Evolutionary conservation across 2,329 filamentous ascomycete genomes (phyloP).

Genomic region (Ambrosiella cleistominuta): DNA sequence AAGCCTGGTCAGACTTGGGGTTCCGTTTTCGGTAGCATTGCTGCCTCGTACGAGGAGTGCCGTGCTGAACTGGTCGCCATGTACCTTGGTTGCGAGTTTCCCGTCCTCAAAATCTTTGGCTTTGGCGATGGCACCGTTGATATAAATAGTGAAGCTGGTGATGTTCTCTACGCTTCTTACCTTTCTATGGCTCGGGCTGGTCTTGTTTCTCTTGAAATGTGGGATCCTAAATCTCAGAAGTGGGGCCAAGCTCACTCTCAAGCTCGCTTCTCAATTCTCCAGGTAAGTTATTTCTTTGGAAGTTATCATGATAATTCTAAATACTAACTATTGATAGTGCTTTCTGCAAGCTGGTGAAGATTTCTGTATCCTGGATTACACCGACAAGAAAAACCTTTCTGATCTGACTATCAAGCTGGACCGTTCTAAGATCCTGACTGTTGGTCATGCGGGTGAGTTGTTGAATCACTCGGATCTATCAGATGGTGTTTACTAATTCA

Average conservation of each 20-base stretch:
- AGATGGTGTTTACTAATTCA: constrained; percentile 15
- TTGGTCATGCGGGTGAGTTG: constrained; percentile 48
- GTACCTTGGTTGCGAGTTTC: constrained; percentile 76
- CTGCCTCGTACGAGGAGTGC: constrained; percentile 71
- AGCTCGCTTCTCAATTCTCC: constrained; percentile 74
- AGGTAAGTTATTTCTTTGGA: constrained; percentile 19
- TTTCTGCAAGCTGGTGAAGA: constrained; percentile 74
- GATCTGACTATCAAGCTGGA: constrained; percentile 72
- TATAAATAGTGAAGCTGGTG: constrained; percentile 60
- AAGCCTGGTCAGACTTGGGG: constrained; percentile 93
- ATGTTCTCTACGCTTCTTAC: constrained; percentile 77
- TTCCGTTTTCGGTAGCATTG: constrained; percentile 73
- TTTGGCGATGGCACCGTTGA: constrained; percentile 63
- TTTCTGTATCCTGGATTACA: constrained; percentile 69
- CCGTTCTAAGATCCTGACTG: constrained; percentile 67
- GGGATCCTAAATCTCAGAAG: constrained; percentile 78
- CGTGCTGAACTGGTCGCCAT: constrained; percentile 88
- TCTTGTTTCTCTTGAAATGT: constrained; percentile 74
- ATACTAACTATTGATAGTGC: constrained; percentile 26
- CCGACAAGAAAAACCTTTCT: constrained; percentile 48
- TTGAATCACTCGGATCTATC: not conserved
- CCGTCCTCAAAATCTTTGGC: constrained; percentile 77
- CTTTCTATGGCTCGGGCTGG: constrained; percentile 91
- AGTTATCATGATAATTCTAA: not conserved
- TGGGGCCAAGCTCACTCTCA: constrained; percentile 91